Conservation (phyloP, 2,329 filamentous ascomycete genomes). For the Herpotrichia juniperi region DNA sequence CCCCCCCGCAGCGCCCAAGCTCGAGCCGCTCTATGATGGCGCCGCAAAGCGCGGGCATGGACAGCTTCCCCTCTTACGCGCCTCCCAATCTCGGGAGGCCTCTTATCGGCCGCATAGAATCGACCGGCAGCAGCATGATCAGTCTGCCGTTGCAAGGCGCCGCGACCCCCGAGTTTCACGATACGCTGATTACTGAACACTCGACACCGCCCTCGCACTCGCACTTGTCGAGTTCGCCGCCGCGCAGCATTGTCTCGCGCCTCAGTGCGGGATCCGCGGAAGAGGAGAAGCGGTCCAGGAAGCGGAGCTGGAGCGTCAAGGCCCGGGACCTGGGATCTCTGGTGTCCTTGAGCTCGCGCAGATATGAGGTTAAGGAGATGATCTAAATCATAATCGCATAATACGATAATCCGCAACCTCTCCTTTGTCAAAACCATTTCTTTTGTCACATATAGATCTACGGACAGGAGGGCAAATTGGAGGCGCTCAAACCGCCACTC, state of each 20-base stretch:
- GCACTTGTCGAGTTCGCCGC: background rate
- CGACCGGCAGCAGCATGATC: slow-evolving; percentile 21
- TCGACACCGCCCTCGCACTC: background rate
- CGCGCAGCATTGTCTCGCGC: background rate
- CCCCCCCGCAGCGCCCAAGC: slow-evolving; percentile 9
- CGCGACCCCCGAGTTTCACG: slow-evolving; percentile 22
- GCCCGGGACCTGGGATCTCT: no score
- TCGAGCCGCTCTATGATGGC: slow-evolving; percentile 10
- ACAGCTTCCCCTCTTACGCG: slow-evolving; percentile 2
- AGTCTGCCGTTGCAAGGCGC: slow-evolving; percentile 31
- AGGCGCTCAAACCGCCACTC: background rate
- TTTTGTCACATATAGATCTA: slow-evolving; percentile 1
- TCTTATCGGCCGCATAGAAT: slow-evolving; percentile 17
- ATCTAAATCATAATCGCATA: slow-evolving; percentile 14
- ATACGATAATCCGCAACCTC: background rate
- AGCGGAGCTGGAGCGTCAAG: slow-evolving; percentile 38
- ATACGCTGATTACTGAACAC: slow-evolving; percentile 14
- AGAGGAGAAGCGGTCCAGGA: slow-evolving; percentile 14
- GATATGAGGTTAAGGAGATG: slow-evolving; percentile 36
- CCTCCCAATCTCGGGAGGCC: no score
- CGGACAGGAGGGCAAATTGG: background rate
- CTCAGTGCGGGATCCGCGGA: slow-evolving; percentile 1
- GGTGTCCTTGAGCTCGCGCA: slow-evolving; percentile 22
- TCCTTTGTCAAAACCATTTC: background rate
- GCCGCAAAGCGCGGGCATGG: background rate